Evolutionary conservation across 768 basidiomycete genomes (phyloP), one percentile per base, ranked within the genome.

Genomic region (Stropharia rugosoannulata): DNA sequence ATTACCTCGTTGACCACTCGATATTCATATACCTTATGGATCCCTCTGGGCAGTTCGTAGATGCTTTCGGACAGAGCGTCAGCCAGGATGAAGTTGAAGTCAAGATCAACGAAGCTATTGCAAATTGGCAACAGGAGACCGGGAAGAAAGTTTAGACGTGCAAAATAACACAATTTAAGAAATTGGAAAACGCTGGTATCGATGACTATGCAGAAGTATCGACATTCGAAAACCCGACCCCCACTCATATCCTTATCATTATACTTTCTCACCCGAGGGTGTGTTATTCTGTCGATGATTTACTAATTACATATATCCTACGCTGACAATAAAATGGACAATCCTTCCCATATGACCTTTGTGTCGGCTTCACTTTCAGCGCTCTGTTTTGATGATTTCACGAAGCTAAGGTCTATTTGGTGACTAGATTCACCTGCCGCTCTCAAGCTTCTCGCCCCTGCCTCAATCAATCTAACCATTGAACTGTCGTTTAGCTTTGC

Each of bases 1-100:
- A 99, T 75, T 99, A 98, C 69, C 84, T 99, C 42, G 97, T 99
- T 35, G 97, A 98, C 73, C 89, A 91, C 70, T 94, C 91, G 40
- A 96, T 97, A 69, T 98, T 94, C 73, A 91, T 99, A 62, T 99
- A 99, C 73, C 82, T 99, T 36, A 97, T 99, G 94, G 95, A 98
- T 65, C 96, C 97, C 1, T 71, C 85, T 4, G 97, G 96, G 1
- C 80, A 89, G 66, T 99, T 98, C 62, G 92, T 98, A 0, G 95
- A 98, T 59, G 97, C 97, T 1, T 98, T 98, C 69, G 97, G 97
- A 4, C 94, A 97, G 76, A 81, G 79, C 48, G 86, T 80, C 51
- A 80, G 80, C 0, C 78, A 82, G 11, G 81, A 85, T 18, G 88
- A 92, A 8, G 86, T 97, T 11, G 72, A 84, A 10, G 74, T 75